These are phyloP conservation scores for Favolaschia claudopus DNA, from an alignment of 768 basidiomycete genomes.

Conservation along the genomic window DNA sequence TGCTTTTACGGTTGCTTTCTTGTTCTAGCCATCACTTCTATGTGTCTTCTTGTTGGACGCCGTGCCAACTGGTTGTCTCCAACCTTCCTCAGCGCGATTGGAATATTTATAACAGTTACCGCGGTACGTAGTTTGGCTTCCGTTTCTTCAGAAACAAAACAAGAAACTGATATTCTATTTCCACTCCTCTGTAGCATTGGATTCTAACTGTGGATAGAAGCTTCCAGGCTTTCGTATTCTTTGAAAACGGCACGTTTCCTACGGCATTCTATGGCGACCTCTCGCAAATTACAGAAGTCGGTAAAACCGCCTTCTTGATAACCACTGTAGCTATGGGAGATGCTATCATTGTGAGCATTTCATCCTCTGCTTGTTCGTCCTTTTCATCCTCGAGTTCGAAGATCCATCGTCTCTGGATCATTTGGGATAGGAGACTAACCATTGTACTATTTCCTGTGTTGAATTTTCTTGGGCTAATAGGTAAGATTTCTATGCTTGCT, in stretches of 20 bases:
- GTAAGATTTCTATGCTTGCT: conserved; percentile 1
- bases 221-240: conserved; percentile 25
- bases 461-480: conserved; percentile 5
- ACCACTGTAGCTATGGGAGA: conserved; percentile 14
- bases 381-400: conserved; percentile 21
- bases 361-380: too few relatives aligned
- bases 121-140: too few relatives aligned
- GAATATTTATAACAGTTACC: too few relatives aligned
- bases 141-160: too few relatives aligned
- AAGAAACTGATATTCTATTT: too few relatives aligned
- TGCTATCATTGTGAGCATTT: conserved; percentile 16
- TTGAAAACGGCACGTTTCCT: conserved; percentile 9
- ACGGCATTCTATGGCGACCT: conserved; percentile 16
- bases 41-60: too few relatives aligned
- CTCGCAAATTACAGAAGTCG: conserved; percentile 18
- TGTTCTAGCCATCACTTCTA: too few relatives aligned
- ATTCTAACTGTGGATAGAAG: conserved; percentile 18
- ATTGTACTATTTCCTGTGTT: conserved; percentile 19
- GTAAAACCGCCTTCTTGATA: conserved; percentile 20
- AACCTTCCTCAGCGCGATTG: too few relatives aligned
- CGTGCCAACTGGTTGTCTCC: too few relatives aligned
- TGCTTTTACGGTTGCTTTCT: too few relatives aligned
- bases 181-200: too few relatives aligned
- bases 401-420: conserved; percentile 51
- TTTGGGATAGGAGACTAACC: conserved; percentile 8